Evolutionary conservation across 139 green algal genomes (phyloP), one percentile per base, ranked within the genome.

Genomic region (Asterochloris erici): DNA sequence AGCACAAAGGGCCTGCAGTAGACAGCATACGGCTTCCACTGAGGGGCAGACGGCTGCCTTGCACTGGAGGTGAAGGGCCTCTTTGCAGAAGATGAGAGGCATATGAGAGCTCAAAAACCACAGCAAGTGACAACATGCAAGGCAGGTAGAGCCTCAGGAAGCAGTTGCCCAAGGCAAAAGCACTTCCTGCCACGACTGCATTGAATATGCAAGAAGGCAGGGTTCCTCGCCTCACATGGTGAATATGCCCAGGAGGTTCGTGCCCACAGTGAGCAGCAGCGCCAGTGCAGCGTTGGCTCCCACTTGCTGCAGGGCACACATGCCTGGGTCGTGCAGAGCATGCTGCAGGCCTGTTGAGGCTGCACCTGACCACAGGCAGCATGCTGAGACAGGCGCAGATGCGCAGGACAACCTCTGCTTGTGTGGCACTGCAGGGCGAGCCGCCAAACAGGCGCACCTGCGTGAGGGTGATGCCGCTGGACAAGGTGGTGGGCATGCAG

Each of bases 401-500:
- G 24, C 11, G n/a, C 28, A 77, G 23, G n/a, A 28, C 17, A 77
- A 28, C 24, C 47, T 27, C 19, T 77, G n/a, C 71, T 29, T 11
- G 47, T 9, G 47, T 60, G n/a, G 13, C 23, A 17, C n/a, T 54
- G n/a, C 17, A 12, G 24, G 0, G 24, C 24, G 19, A 61, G 24
- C 12, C 0, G 54, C 15, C 12, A 77, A 54, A 60, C 14, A 83
- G 12, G 29, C 68, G 75, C 38, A 83, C 83, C 82, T 86, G 81
- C 11, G 88, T 90, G 13, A 94, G 83, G 0, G 88, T 82, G 11
- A 93, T 82, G 10, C 82, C 86, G 4, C 82, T 85, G 21, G 90
- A 94, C 9, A 96, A 88, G 0, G 90, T 90, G 28, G 91, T 96
- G 23, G 92, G 92, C 88, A 96, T 91, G 84, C 89, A 93, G 85